Percentiles rank a stretch among this genome's conserved stretches.
Evolutionary conservation across 208 protist genomes (phyloP).

Genomic region (Trichomonas vaginalis): DNA sequence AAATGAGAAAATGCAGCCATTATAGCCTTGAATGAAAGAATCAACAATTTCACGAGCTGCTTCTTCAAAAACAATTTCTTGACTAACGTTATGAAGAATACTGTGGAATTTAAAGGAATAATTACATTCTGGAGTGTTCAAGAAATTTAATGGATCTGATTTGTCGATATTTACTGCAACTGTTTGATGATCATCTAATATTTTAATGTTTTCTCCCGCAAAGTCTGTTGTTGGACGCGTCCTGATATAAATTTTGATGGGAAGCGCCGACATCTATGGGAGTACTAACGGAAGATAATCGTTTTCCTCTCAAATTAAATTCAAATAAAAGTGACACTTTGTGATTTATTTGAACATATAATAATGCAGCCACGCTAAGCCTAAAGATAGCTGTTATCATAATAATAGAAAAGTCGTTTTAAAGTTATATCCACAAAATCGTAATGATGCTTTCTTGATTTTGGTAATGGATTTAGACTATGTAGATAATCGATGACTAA

Average conservation of each 20-base stretch:
- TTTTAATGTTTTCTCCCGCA: slow-evolving; percentile 1
- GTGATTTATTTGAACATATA: too few species aligned
- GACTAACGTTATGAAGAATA: background rate
- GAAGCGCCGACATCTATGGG: background rate
- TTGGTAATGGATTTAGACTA: too few species aligned
- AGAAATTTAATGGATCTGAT: slow-evolving; percentile 17
- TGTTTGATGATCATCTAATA: background rate
- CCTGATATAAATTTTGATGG: slow-evolving; percentile 7
- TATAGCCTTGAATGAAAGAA: slow-evolving; percentile 20
- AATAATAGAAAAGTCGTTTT: too few species aligned
- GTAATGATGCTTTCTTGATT: too few species aligned
- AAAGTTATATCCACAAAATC: too few species aligned
- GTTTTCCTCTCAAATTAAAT: background rate
- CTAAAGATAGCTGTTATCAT: too few species aligned
- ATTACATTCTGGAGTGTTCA: slow-evolving; percentile 3
- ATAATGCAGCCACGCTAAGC: too few species aligned
- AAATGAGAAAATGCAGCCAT: slow-evolving; percentile 3
- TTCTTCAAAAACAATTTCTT: slow-evolving; percentile 21
- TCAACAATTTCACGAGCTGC: slow-evolving; percentile 13
- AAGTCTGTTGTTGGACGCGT: slow-evolving; percentile 16
- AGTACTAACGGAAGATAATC: background rate
- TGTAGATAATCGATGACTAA: too few species aligned
- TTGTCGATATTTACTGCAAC: slow-evolving; percentile 14
- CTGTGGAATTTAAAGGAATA: slow-evolving; percentile 17
- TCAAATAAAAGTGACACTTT: too few species aligned